Evolutionary conservation across 441 rosid genomes (phyloP), one percentile per base, ranked within the genome.

Genomic region (Populus hybrid): DNA sequence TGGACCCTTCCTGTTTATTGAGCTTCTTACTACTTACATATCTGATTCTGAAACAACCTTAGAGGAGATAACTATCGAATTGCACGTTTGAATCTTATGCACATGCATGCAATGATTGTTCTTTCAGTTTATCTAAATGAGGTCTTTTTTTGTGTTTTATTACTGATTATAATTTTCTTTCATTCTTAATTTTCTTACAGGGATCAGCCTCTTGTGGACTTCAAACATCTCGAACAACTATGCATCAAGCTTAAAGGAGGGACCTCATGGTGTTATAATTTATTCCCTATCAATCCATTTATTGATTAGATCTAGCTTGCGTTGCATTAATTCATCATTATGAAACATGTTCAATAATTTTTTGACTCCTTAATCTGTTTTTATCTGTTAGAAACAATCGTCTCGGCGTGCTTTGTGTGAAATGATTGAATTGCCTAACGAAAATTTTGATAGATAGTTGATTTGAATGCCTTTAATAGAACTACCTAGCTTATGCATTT

Each of bases 211-310:
- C 34, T 18, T n/a, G 11, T 73, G 63, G 67, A 81, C 35, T 81
- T 9, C 57, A 4, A 24, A 24, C 65, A 70, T 2, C n/a, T 81
- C 65, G 78, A 70, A 26, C 75, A 74, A 28, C 30, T 73, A 2
- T 74, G 78, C 73, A n/a, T 77, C 46, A 81, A 77, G 26, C 57
- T 81, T 6, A 81, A 81, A 65, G 83, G 83, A 19, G 83, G 73
- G 34, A 34, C 80, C 7, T 53, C 81, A 34, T 77, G 81, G 83
- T 77, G 78, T 74, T 42, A n/a, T 72, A 24, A 12, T 46, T 2
- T 66, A n/a, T 76, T 80, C 16, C 68, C 16, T 69, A 40, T 53
- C n/a, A 6, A 50, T 1, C 12, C 64, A 38, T 75, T 42, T 46
- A 80, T 36, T 6, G 40, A 59, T 42, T 36, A 9, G 74, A 70